Evolutionary conservation across 176 grass and related monocot genomes (phyloP), one percentile per base, ranked within the genome.

Genomic region (Aechmea fasciata): DNA sequence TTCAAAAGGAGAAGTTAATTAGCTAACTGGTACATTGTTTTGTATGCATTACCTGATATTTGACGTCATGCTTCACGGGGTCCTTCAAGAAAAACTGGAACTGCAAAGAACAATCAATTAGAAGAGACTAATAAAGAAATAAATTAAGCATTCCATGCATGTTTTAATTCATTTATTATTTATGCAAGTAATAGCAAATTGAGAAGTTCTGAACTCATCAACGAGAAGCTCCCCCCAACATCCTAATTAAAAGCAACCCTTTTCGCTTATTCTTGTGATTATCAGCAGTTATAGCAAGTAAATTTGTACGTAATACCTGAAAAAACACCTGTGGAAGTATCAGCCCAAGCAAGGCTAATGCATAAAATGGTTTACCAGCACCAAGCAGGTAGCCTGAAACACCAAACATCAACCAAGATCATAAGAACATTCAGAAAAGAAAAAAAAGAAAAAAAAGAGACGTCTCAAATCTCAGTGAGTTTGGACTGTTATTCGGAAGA

Each of bases 31-130:
- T 15, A 49, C 49, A 9, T 70, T 50, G 11, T 9, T 54, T 63
- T 66, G 51, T 51, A 53, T 47, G 24, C 53, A 19, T 73, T 73
- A 81, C 83, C 83, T 86, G 83, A 69, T 86, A 86, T 73, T 81
- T 81, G 28, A 86, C 83, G 54, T 86, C 78, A 50, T 86, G 71
- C 69, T 86, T 86, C 24, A 81, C 26, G 14, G 83, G 83, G 52
- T 86, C 83, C 70, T 81, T 81, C 64, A 86, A 69, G 29, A 86
- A 86, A 33, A 78, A 86, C 57, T 86, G 78, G 53, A 86, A 81
- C 83, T 86, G 78, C 69, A 75, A 65, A 69, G 33, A 68, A 18
- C 19, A 1, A 49, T 12, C 41, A 49, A 25, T 20, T 10, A 17
- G 15, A 63, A 63, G 23, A 20, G 9, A 63, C 10, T 18, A 63